Percentiles rank a stretch among this genome's conserved stretches.
phyloP scores from a whole-genome alignment of 1,284 basidiomycete genomes.

The Inonotus obliquus region DNA sequence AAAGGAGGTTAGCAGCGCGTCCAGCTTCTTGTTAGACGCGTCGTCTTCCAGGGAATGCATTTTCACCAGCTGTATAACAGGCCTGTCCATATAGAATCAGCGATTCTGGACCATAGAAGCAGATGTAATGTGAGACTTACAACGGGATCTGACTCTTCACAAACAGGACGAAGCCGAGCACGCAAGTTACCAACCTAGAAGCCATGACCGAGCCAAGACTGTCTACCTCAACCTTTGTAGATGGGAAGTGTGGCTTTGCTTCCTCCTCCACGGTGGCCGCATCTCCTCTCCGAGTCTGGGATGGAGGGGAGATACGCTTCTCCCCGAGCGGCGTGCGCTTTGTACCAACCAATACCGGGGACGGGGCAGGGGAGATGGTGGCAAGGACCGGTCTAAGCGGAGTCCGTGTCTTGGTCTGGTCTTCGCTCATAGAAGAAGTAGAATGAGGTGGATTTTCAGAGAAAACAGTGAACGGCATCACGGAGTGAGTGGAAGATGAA shows the following conservation, averaged over 20 bases:
- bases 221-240: slow-evolving; percentile 45
- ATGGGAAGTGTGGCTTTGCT: slow-evolving; percentile 28
- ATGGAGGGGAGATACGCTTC: background rate
- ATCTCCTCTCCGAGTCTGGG: background rate
- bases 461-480: background rate
- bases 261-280: background rate
- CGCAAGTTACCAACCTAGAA: slow-evolving; percentile 50
- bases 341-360: background rate
- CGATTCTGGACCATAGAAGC: background rate
- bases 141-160: slow-evolving; percentile 73
- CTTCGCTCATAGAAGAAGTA: background rate
- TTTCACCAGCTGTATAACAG: slow-evolving; percentile 53
- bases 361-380: background rate
- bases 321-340: background rate
- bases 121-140: slow-evolving; percentile 38
- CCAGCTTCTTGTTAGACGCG: slow-evolving; percentile 50
- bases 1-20: slow-evolving; percentile 55
- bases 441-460: background rate
- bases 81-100: slow-evolving; percentile 36
- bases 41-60: slow-evolving; percentile 40
- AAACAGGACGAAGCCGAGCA: slow-evolving; percentile 65
- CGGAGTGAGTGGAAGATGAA: background rate
- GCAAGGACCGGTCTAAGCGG: background rate
- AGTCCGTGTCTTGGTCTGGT: background rate
- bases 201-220: slow-evolving; percentile 53